A percentile compares a stretch with the other conserved stretches of the same genome.
Evolutionary conservation across 2,329 filamentous ascomycete species (phyloP).

Genomic region (Lecanicillium sp.): DNA sequence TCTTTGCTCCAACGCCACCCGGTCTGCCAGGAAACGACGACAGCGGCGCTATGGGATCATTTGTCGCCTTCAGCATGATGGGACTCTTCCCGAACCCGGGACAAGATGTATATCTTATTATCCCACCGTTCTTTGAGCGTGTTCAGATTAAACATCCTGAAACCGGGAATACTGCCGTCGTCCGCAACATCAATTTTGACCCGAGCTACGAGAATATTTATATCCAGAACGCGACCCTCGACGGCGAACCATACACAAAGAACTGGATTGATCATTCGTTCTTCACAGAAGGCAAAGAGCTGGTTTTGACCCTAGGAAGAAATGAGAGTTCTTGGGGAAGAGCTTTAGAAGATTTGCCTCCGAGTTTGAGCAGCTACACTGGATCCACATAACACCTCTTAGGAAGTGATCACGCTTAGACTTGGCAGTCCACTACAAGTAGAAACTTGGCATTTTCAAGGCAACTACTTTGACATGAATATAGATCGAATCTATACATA

Average conservation of each 20-base stretch:
- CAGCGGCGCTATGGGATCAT: constrained; percentile 61
- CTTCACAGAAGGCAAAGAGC: constrained; percentile 53
- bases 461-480: too few relatives aligned
- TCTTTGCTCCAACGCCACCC: constrained; percentile 48
- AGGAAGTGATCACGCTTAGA: constrained; percentile 7
- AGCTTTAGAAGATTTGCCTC: constrained; percentile 48
- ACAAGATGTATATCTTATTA: constrained; percentile 65
- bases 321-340: constrained; percentile 61
- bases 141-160: constrained; percentile 48
- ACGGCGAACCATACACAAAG: constrained; percentile 51
- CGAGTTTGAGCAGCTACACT: constrained; percentile 38
- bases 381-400: constrained; percentile 17
- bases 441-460: too few relatives aligned
- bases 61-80: constrained; percentile 59
- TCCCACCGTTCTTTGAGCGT: constrained; percentile 55
- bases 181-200: constrained; percentile 56
- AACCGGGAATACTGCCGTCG: constrained; percentile 51
- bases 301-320: constrained; percentile 53
- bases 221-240: constrained; percentile 55
- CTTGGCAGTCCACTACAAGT: too few relatives aligned
- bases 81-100: constrained; percentile 62
- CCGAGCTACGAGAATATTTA: constrained; percentile 48
- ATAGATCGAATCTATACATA: too few relatives aligned
- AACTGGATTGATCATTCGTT: constrained; percentile 64
- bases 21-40: constrained; percentile 67